Conservation (phyloP, 768 basidiomycete genomes). For the Dioszegia hungarica region DNA sequence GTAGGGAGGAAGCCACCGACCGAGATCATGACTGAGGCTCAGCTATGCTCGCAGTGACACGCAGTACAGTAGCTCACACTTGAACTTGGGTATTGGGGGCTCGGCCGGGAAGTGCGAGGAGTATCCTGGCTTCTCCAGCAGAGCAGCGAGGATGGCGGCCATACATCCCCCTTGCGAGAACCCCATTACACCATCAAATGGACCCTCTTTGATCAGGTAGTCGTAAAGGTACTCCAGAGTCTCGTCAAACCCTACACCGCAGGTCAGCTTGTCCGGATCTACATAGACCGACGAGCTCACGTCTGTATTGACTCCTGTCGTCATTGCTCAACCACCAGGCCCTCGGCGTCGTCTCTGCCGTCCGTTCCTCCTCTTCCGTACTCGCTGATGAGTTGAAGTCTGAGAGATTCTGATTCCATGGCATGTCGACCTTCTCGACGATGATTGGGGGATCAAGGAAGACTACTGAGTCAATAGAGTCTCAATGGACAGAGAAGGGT, state of each 20-base stretch:
- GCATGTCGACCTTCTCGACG: slow-evolving; percentile 45
- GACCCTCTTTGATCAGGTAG: slow-evolving; percentile 32
- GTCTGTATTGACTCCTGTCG: slow-evolving; percentile 33
- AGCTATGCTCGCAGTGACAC: not conserved
- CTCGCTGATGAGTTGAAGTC: slow-evolving; percentile 42
- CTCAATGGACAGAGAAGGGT: not conserved
- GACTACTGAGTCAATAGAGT: slow-evolving; percentile 14
- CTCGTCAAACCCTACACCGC: slow-evolving; percentile 35
- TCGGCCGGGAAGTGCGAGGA: slow-evolving; percentile 34
- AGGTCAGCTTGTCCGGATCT: not conserved
- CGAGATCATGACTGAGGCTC: slow-evolving; percentile 35
- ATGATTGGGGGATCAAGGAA: slow-evolving; percentile 46
- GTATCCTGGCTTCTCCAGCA: slow-evolving; percentile 41
- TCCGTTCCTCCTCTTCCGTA: slow-evolving; percentile 36
- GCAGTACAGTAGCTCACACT: slow-evolving; percentile 32
- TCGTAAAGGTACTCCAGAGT: slow-evolving; percentile 41
- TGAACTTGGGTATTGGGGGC: slow-evolving; percentile 34
- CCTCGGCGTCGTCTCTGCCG: slow-evolving; percentile 45
- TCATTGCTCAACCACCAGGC: slow-evolving; percentile 43
- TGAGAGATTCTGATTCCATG: slow-evolving; percentile 35
- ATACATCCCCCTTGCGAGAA: slow-evolving; percentile 49
- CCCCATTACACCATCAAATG: slow-evolving; percentile 47
- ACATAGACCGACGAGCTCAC: slow-evolving; percentile 14
- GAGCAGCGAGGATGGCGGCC: slow-evolving; percentile 41
- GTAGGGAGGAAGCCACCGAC: slow-evolving; percentile 43